A percentile compares a stretch with the other conserved stretches of the same genome.
Evolutionary conservation across 768 basidiomycete genomes (phyloP).

Genomic region (Chalciporus chontae): DNA sequence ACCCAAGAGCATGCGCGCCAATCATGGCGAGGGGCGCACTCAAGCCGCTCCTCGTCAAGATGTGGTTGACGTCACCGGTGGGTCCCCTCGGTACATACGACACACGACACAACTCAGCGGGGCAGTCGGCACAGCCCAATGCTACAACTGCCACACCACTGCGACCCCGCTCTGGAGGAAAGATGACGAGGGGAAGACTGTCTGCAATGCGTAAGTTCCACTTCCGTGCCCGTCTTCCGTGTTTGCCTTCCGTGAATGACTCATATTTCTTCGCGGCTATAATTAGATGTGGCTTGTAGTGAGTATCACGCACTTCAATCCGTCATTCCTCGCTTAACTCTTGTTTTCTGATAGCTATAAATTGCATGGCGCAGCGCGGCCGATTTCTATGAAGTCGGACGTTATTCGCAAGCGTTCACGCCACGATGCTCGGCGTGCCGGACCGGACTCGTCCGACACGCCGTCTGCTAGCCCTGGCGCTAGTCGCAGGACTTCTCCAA

Average conservation of each 20-base stretch:
- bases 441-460: conserved; percentile 55
- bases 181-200: conserved; percentile 87
- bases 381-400: conserved; percentile 90
- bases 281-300: conserved; percentile 74
- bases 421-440: conserved; percentile 67
- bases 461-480: conserved; percentile 74
- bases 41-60: conserved; percentile 65
- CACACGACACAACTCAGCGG: conserved; percentile 28
- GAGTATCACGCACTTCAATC: conserved; percentile 26
- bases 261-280: conserved; percentile 5
- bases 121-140: conserved; percentile 57
- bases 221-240: not conserved
- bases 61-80: conserved; percentile 70
- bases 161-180: conserved; percentile 89
- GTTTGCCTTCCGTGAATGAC: conserved; percentile 10
- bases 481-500: conserved; percentile 70
- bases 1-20: conserved; percentile 82
- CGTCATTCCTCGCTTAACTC: conserved; percentile 5
- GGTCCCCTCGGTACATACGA: conserved; percentile 34
- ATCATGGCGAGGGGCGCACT: conserved; percentile 67
- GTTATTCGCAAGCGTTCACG: conserved; percentile 85
- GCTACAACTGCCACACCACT: conserved; percentile 87
- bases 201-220: conserved; percentile 83
- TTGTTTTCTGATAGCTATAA: conserved; percentile 51
- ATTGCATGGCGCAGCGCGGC: conserved; percentile 79